Conservation (phyloP, 352 stramenopile genomes). For the Globisporangium lucens region DNA sequence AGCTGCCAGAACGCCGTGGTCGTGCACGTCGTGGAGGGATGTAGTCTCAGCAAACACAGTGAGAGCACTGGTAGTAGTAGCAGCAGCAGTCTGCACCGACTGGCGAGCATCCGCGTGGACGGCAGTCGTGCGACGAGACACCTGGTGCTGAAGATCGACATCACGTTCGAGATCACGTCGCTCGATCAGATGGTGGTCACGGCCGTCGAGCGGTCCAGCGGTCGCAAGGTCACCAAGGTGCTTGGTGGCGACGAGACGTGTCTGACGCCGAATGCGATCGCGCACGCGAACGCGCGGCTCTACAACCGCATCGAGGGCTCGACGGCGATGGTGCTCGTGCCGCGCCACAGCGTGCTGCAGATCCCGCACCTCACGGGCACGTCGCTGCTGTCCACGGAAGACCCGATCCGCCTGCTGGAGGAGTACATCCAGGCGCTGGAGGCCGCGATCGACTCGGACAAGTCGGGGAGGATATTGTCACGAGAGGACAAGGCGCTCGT, state of each 20-base stretch:
- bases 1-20: conserved; percentile 28
- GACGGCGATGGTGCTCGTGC: conserved; percentile 9
- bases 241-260: conserved; percentile 28
- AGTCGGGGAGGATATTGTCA: not conserved
- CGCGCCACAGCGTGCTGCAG: conserved; percentile 13
- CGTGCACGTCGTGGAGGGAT: conserved; percentile 32
- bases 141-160: conserved; percentile 34
- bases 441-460: conserved; percentile 4
- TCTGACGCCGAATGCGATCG: conserved; percentile 22
- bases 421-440: conserved; percentile 16
- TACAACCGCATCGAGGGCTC: conserved; percentile 9
- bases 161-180: conserved; percentile 26
- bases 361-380: conserved; percentile 15
- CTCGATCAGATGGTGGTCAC: conserved; percentile 22
- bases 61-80: conserved; percentile 3
- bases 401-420: conserved; percentile 13
- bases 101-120: conserved; percentile 27
- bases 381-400: conserved; percentile 9
- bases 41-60: not conserved
- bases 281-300: conserved; percentile 22
- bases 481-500: no score
- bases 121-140: conserved; percentile 20
- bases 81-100: conserved; percentile 10
- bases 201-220: conserved; percentile 24
- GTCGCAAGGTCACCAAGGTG: conserved; percentile 16